phyloP scores from a whole-genome alignment of 192 early-diverging fungal genomes.

The Backusella australiensis region DNA sequence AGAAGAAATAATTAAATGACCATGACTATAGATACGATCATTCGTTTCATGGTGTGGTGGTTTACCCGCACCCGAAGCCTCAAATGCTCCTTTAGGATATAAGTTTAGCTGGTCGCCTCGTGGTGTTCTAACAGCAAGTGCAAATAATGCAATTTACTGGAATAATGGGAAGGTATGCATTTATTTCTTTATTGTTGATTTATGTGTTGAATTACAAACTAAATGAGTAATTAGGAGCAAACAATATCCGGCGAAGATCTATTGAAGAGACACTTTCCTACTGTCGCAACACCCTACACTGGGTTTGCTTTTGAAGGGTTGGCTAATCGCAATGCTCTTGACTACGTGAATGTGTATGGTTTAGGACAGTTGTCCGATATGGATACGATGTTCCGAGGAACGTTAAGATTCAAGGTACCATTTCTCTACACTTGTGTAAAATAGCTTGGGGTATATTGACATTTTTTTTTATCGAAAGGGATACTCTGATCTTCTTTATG shows the following conservation, averaged over 20 bases:
- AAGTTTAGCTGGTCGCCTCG: conserved; percentile 96
- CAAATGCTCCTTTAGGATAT: conserved; percentile 88
- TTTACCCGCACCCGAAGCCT: conserved; percentile 88
- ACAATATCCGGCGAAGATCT: conserved; percentile 67
- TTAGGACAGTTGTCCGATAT: conserved; percentile 66
- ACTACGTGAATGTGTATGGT: conserved; percentile 85
- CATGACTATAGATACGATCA: conserved; percentile 49
- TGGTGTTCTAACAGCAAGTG: conserved; percentile 86
- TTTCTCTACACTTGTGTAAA: neutral
- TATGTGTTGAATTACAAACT: neutral
- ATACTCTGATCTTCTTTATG: conserved; percentile 84
- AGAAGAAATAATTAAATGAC: neutral
- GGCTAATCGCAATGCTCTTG: conserved; percentile 92
- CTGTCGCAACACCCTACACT: conserved; percentile 71
- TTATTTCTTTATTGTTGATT: neutral
- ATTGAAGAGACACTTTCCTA: conserved; percentile 65
- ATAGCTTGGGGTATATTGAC: neutral
- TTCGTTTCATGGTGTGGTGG: conserved; percentile 98
- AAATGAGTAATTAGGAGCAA: conserved; percentile 41
- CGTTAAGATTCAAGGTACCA: conserved; percentile 76
- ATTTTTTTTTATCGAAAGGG: conserved; percentile 44
- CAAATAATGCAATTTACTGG: conserved; percentile 83
- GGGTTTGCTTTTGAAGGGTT: conserved; percentile 93
- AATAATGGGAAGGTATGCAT: conserved; percentile 60
- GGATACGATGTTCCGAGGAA: conserved; percentile 94